Evolutionary conservation across 2,329 filamentous ascomycete genomes (phyloP), one percentile per base, ranked within the genome.

Genomic region (Clathrospora elynae): DNA sequence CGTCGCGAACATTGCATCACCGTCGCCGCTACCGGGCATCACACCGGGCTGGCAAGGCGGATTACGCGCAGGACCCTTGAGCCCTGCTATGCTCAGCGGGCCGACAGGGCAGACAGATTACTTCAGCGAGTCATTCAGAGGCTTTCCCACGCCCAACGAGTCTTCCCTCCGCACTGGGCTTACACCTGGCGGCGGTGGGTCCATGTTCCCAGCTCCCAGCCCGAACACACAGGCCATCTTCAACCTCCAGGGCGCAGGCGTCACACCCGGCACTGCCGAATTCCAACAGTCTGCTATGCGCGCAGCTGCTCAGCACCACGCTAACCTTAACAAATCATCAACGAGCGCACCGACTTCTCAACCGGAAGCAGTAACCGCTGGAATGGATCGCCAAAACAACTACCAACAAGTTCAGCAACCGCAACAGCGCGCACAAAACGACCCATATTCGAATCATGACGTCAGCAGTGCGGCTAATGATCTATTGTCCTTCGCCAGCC

Each of bases 91-190:
- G 91, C 84, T 99, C 42, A 89, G 90, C 32, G 93, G 90, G 16
- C 93, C 83, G 26, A 78, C 82, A 14, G 77, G 75, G 30, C 72
- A 74, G 41, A 87, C 82, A 68, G 90, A 96, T 67, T 97, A 96
- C 73, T 96, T 96, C 67, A 81, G 82, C 57, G 90, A 95, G 62
- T 85, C 85, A 37, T 86, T 95, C 52, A 83, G 88, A 54, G 85
- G 90, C 59, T 96, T 96, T 65, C 89, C 90, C 4, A 97, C 93
- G 3, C 92, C 92, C 1, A 96, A 96, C 82, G 93, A 99, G 73
- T 97, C 92, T 6, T 95, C 90, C 3, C 76, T 97, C 37, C 82
- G 93, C 48, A 93, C 90, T 47, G 93, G 93, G 42, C 74, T 97
- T 56, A 97, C 93, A 38, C 93, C 93, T 34, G 93, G 93, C 48